phyloP scores from a whole-genome alignment of 75 land plant genomes.

The Cryptomeria japonica region DNA sequence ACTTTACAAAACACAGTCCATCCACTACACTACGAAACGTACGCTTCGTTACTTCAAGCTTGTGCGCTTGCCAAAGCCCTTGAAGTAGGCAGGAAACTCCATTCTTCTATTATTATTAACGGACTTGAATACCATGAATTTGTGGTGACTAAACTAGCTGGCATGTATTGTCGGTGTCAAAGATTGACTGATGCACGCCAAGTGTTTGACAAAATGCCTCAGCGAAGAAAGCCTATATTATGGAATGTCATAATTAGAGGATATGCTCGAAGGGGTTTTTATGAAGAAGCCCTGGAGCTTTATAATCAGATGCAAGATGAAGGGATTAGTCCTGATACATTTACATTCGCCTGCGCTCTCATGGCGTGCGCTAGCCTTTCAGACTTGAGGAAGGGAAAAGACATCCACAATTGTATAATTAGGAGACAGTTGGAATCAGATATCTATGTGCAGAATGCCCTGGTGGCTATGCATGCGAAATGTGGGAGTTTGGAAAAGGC shows the following conservation, averaged over 20 bases:
- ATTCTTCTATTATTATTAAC: constrained; percentile 11
- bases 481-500: constrained; percentile 30
- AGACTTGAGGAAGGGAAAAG: constrained; percentile 26
- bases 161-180: constrained; percentile 17
- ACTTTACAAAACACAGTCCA: neutral
- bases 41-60: constrained; percentile 4
- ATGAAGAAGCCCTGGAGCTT: constrained; percentile 9
- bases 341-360: constrained; percentile 12
- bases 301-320: constrained; percentile 15
- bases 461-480: constrained; percentile 30
- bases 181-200: constrained; percentile 15
- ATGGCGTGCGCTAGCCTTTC: constrained; percentile 16
- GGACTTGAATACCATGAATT: constrained; percentile 8
- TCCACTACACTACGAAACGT: constrained; percentile 4
- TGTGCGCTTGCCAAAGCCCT: neutral
- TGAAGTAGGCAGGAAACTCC: neutral
- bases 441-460: constrained; percentile 19
- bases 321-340: constrained; percentile 10
- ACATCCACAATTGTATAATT: constrained; percentile 12
- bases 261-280: constrained; percentile 11
- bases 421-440: constrained; percentile 17
- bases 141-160: constrained; percentile 14
- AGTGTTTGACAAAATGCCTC: constrained; percentile 16
- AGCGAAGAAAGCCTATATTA: constrained; percentile 14
- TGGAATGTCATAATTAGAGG: constrained; percentile 25